phyloP scores from a whole-genome alignment of 2,329 filamentous ascomycete genomes.

The Emmonsiellopsis sp. region DNA sequence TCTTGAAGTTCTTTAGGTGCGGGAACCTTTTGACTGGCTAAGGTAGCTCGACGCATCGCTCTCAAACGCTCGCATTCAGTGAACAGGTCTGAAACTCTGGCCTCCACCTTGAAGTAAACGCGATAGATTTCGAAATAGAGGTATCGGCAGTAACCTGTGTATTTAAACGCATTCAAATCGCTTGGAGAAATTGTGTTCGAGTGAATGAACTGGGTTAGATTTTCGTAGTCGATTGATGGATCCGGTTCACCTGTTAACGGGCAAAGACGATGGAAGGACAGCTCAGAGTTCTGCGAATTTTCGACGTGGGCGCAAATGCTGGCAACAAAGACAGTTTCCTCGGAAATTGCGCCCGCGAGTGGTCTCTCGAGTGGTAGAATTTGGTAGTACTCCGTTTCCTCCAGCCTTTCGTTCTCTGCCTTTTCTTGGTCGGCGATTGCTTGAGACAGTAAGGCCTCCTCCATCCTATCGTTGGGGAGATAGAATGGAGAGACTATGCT shows the following conservation, averaged over 20 bases:
- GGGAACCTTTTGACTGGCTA: too few relatives aligned
- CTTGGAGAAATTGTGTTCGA: background rate
- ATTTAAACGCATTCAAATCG: background rate
- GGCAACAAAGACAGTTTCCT: background rate
- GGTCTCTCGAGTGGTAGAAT: background rate
- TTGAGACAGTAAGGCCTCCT: too few relatives aligned
- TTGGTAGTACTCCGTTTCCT: too few relatives aligned
- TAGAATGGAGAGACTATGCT: too few relatives aligned
- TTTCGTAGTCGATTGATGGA: constrained; percentile 8
- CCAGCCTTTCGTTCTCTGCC: too few relatives aligned
- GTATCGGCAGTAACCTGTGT: constrained; percentile 1
- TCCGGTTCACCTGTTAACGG: constrained; percentile 7
- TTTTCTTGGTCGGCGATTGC: too few relatives aligned
- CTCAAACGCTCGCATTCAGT: background rate
- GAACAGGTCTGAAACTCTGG: background rate
- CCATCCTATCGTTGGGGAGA: too few relatives aligned
- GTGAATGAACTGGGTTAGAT: constrained; percentile 3
- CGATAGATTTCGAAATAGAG: constrained; percentile 6
- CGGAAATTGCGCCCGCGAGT: background rate
- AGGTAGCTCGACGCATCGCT: too few relatives aligned
- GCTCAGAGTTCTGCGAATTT: background rate
- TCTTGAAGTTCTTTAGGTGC: too few relatives aligned
- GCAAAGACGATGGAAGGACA: background rate
- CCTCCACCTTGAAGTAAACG: background rate
- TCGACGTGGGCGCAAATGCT: constrained; percentile 3